These are phyloP conservation scores for Salix udensis DNA, from an alignment of 345 rosid genomes.

Conservation along the genomic window DNA sequence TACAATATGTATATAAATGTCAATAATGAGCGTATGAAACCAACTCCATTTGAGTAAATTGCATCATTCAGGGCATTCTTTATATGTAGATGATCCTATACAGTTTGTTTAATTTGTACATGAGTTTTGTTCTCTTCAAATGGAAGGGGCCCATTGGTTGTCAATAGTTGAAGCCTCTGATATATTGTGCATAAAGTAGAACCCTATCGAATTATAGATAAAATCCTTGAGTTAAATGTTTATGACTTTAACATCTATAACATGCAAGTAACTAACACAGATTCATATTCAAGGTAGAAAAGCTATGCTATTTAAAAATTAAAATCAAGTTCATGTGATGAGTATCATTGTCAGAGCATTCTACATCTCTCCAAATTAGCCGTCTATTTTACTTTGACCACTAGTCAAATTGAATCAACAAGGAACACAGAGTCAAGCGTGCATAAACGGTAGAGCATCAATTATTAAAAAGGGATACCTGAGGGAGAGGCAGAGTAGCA, in stretches of 20 bases:
- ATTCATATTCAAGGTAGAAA: background rate
- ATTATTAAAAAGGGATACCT: slow-evolving; percentile 39
- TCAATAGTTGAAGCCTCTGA: background rate
- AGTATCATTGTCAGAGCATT: background rate
- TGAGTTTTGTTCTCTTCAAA: background rate
- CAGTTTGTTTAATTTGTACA: too few species aligned
- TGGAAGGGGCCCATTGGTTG: background rate
- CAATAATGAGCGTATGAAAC: too few species aligned
- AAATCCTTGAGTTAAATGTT: background rate
- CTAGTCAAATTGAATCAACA: background rate
- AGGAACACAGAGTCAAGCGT: background rate
- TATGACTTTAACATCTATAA: background rate
- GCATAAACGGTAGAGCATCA: background rate
- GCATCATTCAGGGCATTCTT: too few species aligned
- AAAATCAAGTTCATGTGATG: background rate
- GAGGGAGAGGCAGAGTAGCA: slow-evolving; percentile 90
- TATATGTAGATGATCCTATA: too few species aligned
- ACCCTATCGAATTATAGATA: background rate
- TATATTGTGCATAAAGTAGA: background rate
- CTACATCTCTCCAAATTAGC: background rate
- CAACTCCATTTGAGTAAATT: too few species aligned
- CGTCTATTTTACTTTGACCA: background rate
- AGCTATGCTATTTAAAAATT: too few species aligned
- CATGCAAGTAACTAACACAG: background rate
- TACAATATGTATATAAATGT: too few species aligned